These are phyloP conservation scores for Corynespora cassiicola DNA, from an alignment of 2,329 filamentous ascomycete species.

Conservation along the genomic window DNA sequence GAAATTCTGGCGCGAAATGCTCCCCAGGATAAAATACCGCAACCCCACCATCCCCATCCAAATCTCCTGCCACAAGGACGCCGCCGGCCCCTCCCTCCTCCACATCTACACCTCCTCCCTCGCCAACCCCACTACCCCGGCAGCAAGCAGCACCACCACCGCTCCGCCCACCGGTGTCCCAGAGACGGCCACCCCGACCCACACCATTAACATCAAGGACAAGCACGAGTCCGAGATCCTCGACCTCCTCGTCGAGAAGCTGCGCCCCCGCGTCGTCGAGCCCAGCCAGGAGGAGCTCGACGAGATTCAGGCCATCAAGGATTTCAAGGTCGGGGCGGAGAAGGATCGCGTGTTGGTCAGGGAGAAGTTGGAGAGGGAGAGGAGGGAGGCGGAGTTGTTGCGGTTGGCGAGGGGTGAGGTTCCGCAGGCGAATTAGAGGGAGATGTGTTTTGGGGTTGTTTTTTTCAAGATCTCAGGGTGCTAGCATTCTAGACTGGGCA, in stretches of 20 bases:
- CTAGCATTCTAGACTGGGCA: background rate
- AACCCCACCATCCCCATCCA: constrained; percentile 87
- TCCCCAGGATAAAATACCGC: constrained; percentile 91
- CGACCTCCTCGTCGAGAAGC: constrained; percentile 66
- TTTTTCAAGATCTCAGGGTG: too few species aligned
- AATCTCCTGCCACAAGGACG: constrained; percentile 68
- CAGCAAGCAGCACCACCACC: constrained; percentile 14
- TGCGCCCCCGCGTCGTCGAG: constrained; percentile 64
- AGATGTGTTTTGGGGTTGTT: background rate
- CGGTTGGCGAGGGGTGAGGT: constrained; percentile 58
- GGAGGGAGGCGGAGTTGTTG: constrained; percentile 67
- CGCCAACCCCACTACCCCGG: constrained; percentile 21
- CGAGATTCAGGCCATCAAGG: constrained; percentile 65
- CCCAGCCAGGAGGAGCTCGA: constrained; percentile 66
- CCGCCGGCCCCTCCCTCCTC: constrained; percentile 46
- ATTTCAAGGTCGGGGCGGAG: constrained; percentile 58
- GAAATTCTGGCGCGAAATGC: constrained; percentile 85
- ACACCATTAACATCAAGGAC: constrained; percentile 65
- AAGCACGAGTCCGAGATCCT: constrained; percentile 69
- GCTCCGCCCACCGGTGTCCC: constrained; percentile 27
- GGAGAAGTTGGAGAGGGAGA: constrained; percentile 63
- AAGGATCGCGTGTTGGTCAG: constrained; percentile 62
- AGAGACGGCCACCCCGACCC: constrained; percentile 44
- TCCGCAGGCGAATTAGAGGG: constrained; percentile 7
- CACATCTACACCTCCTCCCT: constrained; percentile 38